Evolutionary conservation across 2,329 filamentous ascomycete species (phyloP).

Genomic region (Drechslerella stenobrocha): DNA sequence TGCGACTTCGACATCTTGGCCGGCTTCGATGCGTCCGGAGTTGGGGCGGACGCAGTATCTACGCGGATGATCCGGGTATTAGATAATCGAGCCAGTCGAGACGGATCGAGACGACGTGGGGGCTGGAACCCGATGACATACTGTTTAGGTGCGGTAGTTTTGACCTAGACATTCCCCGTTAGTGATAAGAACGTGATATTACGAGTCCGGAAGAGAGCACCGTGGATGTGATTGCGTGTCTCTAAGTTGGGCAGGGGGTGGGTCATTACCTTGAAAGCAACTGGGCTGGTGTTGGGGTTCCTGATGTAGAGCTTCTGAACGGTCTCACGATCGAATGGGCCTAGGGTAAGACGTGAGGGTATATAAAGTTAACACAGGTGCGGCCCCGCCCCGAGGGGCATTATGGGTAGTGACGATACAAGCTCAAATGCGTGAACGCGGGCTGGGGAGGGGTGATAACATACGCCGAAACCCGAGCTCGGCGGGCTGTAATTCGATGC

Average conservation of each 20-base stretch:
- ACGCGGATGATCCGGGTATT: constrained; percentile 49
- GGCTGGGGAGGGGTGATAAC: constrained; percentile 55
- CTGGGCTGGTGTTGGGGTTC: constrained; percentile 66
- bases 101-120: constrained; percentile 45
- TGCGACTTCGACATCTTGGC: constrained; percentile 86
- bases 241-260: background rate
- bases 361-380: too few relatives aligned
- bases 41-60: constrained; percentile 98
- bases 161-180: constrained; percentile 67
- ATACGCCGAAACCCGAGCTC: constrained; percentile 93
- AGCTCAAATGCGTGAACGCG: too few relatives aligned
- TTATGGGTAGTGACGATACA: constrained; percentile 56
- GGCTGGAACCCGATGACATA: constrained; percentile 60
- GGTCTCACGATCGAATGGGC: constrained; percentile 69
- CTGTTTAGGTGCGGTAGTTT: constrained; percentile 99
- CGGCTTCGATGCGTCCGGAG: constrained; percentile 90
- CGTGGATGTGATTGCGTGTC: too few relatives aligned
- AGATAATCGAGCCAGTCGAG: constrained; percentile 39
- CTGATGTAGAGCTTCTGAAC: constrained; percentile 67
- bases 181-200: constrained; percentile 20
- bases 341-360: constrained; percentile 56
- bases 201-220: constrained; percentile 3
- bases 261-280: constrained; percentile 69
- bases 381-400: background rate
- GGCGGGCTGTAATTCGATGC: constrained; percentile 85